Evolutionary conservation across 208 protist genomes (phyloP).

Genomic region (Jaenimonas drosophilae): DNA sequence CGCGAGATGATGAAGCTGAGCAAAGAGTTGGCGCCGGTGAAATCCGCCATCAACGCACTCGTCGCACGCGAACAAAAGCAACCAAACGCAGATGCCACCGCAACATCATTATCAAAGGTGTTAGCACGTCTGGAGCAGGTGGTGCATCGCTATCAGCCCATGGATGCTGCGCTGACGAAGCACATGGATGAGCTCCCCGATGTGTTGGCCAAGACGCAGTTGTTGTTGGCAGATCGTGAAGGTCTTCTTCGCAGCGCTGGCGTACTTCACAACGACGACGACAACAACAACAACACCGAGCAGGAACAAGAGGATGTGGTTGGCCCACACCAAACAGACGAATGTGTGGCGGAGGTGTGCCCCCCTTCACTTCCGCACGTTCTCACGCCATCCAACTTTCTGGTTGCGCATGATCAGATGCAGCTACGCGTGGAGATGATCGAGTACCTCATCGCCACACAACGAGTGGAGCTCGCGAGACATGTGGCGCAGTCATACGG

Average conservation of each 20-base stretch:
- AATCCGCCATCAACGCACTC: slow-evolving; percentile 44
- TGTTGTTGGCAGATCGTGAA: too few relatives aligned
- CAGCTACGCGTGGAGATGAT: slow-evolving; percentile 69
- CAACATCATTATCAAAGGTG: slow-evolving; percentile 64
- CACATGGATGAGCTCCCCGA: too few relatives aligned
- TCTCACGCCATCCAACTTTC: slow-evolving; percentile 35
- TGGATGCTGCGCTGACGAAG: too few relatives aligned
- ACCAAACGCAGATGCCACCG: slow-evolving; percentile 31
- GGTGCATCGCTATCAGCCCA: slow-evolving; percentile 33
- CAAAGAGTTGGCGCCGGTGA: slow-evolving; percentile 73
- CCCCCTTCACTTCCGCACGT: slow-evolving; percentile 37
- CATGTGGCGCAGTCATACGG: slow-evolving; percentile 52
- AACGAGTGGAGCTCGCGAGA: slow-evolving; percentile 30
- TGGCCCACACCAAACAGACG: too few relatives aligned
- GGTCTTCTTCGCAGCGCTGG: too few relatives aligned
- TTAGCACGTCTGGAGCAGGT: slow-evolving; percentile 40
- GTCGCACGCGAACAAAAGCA: slow-evolving; percentile 49
- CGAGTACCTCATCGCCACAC: slow-evolving; percentile 69
- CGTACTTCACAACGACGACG: too few relatives aligned
- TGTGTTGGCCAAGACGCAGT: too few relatives aligned
- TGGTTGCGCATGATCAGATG: slow-evolving; percentile 25
- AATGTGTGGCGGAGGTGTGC: too few relatives aligned
- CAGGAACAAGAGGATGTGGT: too few relatives aligned
- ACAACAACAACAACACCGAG: too few relatives aligned
- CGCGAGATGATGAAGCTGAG: slow-evolving; percentile 67